Evolutionary conservation across 805 yeast genomes (phyloP), one percentile per base, ranked within the genome.

Genomic region (Isabelozyma rhagii): DNA sequence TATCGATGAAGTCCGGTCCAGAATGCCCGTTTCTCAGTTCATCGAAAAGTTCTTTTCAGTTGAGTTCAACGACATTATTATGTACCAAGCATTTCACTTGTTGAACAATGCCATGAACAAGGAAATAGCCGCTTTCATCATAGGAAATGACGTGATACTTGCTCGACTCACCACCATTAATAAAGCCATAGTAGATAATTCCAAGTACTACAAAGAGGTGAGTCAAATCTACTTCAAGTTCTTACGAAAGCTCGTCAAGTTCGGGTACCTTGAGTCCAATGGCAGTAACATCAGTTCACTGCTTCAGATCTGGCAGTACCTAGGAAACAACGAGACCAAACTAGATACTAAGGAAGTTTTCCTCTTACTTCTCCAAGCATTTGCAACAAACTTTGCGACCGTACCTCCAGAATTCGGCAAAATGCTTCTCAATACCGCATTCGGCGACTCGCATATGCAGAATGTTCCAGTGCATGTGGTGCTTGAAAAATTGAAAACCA

Each of bases 11-110:
- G 41, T 58, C 9, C 41, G 47, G 29, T 27, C 43, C 13, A 47
- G 14, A 25, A 39, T 7, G 29, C 48, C 8, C 43, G 47, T 7
- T 41, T 59, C 47, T 3, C 17, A 15, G 3, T 63, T 70, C 21
- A 52, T 67, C 15, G 15, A 40, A n/a, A 41, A 43, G 4, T 69
- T 55, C 44, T 68, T 61, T 47, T 38, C 39, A 25, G 54, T 51
- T 27, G 46, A 47, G 1, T 60, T 67, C 48, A 57, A 56, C 27
- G 78, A 74, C 48, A 61, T 72, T 6, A 61, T 73, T 5, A 76
- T 70, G 47, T 60, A 58, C 48, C 78, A 74, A 54, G 59, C 68
- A 5, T 55, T 67, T 43, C 78, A 74, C 52, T 50, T 69, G 49
- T 54, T 72, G 45, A 68, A 59, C 43, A 69, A 72, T 51, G 41